These are phyloP conservation scores for Lentithecium fluviatile DNA, from an alignment of 495 filamentous ascomycete species.

Conservation along the genomic window DNA sequence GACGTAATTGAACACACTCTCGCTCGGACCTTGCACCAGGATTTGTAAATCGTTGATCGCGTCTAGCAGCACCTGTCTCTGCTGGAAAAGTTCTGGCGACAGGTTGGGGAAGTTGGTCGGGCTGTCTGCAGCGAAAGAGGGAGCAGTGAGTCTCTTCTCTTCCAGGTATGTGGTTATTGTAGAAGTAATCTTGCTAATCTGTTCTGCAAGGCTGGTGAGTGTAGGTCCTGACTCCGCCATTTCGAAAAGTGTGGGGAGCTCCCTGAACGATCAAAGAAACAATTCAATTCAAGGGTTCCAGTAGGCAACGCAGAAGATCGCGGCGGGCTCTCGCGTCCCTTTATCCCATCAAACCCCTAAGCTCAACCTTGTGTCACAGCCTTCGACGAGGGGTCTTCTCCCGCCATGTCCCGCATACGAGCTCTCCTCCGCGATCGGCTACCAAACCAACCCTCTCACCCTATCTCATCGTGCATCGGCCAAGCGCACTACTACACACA, in stretches of 20 bases:
- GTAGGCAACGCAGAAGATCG: no score
- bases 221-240: constrained; percentile 6
- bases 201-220: constrained; percentile 3
- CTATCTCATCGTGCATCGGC: no score
- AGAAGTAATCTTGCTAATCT: constrained; percentile 10
- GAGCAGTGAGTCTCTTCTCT: constrained; percentile 15
- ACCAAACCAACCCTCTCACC: no score
- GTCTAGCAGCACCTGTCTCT: constrained; percentile 16
- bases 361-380: no score
- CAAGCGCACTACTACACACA: no score
- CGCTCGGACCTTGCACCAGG: constrained; percentile 18
- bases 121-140: constrained; percentile 16
- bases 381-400: not conserved
- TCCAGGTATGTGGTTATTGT: constrained; percentile 6
- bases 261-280: no score
- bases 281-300: no score
- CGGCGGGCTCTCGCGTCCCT: no score
- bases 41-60: constrained; percentile 8
- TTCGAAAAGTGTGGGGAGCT: no score
- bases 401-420: not conserved
- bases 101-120: constrained; percentile 2
- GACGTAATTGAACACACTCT: constrained; percentile 27
- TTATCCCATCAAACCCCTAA: no score
- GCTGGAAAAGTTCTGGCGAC: constrained; percentile 5
- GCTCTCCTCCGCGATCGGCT: no score